These are phyloP conservation scores for Trypanosoma congolense DNA, from an alignment of 208 protist genomes.

Conservation along the genomic window DNA sequence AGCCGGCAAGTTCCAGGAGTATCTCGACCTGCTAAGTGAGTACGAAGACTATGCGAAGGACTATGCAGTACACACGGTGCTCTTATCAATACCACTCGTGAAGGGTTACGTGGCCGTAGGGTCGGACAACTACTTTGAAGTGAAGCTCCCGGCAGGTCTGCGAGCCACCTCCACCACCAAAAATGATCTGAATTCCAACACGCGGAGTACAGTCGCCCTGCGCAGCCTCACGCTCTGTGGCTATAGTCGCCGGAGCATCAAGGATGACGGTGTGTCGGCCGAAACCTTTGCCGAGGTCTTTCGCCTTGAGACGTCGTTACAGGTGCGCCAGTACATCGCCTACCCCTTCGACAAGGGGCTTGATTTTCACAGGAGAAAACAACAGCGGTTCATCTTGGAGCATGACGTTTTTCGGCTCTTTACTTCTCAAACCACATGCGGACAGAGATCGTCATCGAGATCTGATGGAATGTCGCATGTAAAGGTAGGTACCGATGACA, in stretches of 20 bases:
- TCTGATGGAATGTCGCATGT: background rate
- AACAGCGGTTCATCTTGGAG: slow-evolving; percentile 60
- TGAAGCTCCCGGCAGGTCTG: slow-evolving; percentile 63
- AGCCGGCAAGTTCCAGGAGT: slow-evolving; percentile 46
- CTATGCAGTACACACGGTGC: slow-evolving; percentile 66
- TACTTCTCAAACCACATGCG: slow-evolving; percentile 1
- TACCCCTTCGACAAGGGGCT: slow-evolving; percentile 80
- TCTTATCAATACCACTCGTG: slow-evolving; percentile 31
- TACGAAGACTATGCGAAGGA: slow-evolving; percentile 68
- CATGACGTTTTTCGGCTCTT: slow-evolving; percentile 69
- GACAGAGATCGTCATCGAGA: background rate
- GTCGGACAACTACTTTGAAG: slow-evolving; percentile 41
- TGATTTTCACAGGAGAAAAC: slow-evolving; percentile 49
- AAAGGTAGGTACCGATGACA: background rate
- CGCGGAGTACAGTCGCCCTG: slow-evolving; percentile 40
- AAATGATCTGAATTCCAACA: slow-evolving; percentile 85
- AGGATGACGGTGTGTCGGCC: slow-evolving; percentile 14
- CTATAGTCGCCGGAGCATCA: slow-evolving; percentile 24
- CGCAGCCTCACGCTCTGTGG: slow-evolving; percentile 40
- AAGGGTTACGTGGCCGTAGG: slow-evolving; percentile 42
- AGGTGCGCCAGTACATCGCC: slow-evolving; percentile 59
- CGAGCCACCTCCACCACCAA: slow-evolving; percentile 55
- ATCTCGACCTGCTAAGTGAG: slow-evolving; percentile 50
- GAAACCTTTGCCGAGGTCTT: slow-evolving; percentile 59
- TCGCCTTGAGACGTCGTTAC: slow-evolving; percentile 59